A percentile compares a stretch with the other conserved stretches of the same genome.
These are phyloP conservation scores for Apiotrichum montevideense DNA, from an alignment of 1,284 basidiomycete genomes.

Conservation along the genomic window DNA sequence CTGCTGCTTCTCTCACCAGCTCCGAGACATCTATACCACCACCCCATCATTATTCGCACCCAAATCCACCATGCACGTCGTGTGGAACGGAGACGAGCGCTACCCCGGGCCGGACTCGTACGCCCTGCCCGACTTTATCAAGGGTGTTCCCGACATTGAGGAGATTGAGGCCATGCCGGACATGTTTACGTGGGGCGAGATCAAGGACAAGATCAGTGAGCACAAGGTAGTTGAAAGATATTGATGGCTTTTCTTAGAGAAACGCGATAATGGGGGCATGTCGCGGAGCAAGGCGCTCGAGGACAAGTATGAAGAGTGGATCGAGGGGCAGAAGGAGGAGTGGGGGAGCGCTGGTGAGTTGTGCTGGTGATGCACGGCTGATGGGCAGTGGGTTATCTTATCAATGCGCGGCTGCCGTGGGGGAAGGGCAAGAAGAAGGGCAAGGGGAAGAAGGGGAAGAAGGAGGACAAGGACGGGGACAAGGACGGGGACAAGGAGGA, in stretches of 20 bases:
- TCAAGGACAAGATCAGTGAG: slow-evolving; percentile 40
- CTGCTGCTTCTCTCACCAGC: too few relatives aligned
- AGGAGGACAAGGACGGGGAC: not conserved
- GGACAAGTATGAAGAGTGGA: slow-evolving; percentile 40
- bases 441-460: not conserved
- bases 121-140: slow-evolving; percentile 27
- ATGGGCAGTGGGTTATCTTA: slow-evolving; percentile 35
- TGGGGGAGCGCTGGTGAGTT: slow-evolving; percentile 29
- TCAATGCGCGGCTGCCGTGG: slow-evolving; percentile 35
- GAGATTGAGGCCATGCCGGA: slow-evolving; percentile 40
- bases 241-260: too few relatives aligned
- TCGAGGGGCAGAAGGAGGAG: slow-evolving; percentile 23
- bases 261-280: slow-evolving; percentile 16
- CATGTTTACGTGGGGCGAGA: slow-evolving; percentile 44
- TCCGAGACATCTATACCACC: too few relatives aligned
- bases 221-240: not conserved
- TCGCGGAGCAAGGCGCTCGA: slow-evolving; percentile 41
- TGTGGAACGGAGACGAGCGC: slow-evolving; percentile 20
- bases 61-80: not conserved
- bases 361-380: slow-evolving; percentile 1
- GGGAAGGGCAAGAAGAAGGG: not conserved
- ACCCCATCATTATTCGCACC: too few relatives aligned
- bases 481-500: not conserved
- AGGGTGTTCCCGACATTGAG: slow-evolving; percentile 36
- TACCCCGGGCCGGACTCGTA: slow-evolving; percentile 33